Evolutionary conservation across 768 basidiomycete species (phyloP).

Genomic region (Rossbeevera mucosa): DNA sequence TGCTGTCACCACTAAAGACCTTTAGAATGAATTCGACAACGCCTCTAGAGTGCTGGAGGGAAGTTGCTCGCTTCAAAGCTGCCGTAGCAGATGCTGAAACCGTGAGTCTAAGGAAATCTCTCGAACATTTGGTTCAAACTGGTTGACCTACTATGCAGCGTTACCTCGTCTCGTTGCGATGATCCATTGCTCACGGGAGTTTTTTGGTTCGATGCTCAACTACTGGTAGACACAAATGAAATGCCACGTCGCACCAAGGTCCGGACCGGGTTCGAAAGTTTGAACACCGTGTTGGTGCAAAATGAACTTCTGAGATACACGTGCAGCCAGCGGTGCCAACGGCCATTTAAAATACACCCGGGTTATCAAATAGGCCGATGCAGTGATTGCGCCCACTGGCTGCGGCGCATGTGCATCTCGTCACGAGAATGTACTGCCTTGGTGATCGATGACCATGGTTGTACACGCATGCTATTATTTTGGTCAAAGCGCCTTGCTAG

Average conservation of each 20-base stretch:
- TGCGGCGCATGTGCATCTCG: conserved; percentile 14
- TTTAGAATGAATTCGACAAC: conserved; percentile 40
- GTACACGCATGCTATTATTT: conserved; percentile 18
- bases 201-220: background rate
- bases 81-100: conserved; percentile 67
- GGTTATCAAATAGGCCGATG: conserved; percentile 1
- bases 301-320: background rate
- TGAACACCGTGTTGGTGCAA: background rate
- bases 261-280: background rate
- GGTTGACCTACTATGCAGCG: conserved; percentile 37
- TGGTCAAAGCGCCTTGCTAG: conserved; percentile 11
- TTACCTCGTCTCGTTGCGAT: conserved; percentile 58
- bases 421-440: background rate
- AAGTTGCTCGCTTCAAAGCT: conserved; percentile 65
- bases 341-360: conserved; percentile 4
- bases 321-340: background rate
- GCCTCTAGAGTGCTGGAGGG: conserved; percentile 69
- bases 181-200: conserved; percentile 12
- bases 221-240: background rate
- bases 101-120: conserved; percentile 40
- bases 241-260: background rate
- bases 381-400: conserved; percentile 20
- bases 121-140: conserved; percentile 4
- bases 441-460: conserved; percentile 8
- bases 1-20: background rate